Conservation (phyloP, 1,284 basidiomycete species). For the Rhizoctonia solani region DNA sequence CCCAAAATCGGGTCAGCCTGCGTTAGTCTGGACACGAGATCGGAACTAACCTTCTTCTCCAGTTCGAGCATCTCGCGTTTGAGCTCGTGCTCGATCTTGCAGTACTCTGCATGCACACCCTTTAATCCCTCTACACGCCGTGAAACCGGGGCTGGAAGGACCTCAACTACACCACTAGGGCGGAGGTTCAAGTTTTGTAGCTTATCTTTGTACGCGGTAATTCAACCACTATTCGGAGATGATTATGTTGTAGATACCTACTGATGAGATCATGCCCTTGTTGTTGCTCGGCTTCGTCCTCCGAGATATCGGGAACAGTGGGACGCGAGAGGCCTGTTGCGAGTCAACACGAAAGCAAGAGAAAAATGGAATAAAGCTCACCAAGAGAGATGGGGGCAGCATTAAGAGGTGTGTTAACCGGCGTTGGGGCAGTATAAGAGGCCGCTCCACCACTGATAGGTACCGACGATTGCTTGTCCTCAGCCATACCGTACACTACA, state of each 20-base stretch:
- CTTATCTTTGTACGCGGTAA: slow-evolving; percentile 46
- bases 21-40: slow-evolving; percentile 13
- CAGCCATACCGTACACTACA: slow-evolving; percentile 2
- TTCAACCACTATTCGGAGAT: background rate
- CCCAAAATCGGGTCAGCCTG: background rate
- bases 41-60: slow-evolving; percentile 87
- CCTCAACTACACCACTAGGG: slow-evolving; percentile 76
- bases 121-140: slow-evolving; percentile 90
- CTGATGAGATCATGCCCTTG: slow-evolving; percentile 42
- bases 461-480: slow-evolving; percentile 4
- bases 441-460: slow-evolving; percentile 28
- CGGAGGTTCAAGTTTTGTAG: slow-evolving; percentile 63
- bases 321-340: slow-evolving; percentile 47
- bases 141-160: slow-evolving; percentile 80
- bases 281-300: slow-evolving; percentile 61
- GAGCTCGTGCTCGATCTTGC: slow-evolving; percentile 92
- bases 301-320: slow-evolving; percentile 70
- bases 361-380: slow-evolving; percentile 49
- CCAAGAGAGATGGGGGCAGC: slow-evolving; percentile 68
- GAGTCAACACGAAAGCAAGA: background rate
- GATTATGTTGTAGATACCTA: slow-evolving; percentile 52
- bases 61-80: slow-evolving; percentile 96
- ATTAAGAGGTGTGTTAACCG: slow-evolving; percentile 78
- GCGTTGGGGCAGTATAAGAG: slow-evolving; percentile 62
- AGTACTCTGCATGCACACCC: slow-evolving; percentile 92